Percentiles rank a stretch among this genome's conserved stretches.
Conservation (phyloP, 352 stramenopile species). For the Phytophthora cactorum region DNA sequence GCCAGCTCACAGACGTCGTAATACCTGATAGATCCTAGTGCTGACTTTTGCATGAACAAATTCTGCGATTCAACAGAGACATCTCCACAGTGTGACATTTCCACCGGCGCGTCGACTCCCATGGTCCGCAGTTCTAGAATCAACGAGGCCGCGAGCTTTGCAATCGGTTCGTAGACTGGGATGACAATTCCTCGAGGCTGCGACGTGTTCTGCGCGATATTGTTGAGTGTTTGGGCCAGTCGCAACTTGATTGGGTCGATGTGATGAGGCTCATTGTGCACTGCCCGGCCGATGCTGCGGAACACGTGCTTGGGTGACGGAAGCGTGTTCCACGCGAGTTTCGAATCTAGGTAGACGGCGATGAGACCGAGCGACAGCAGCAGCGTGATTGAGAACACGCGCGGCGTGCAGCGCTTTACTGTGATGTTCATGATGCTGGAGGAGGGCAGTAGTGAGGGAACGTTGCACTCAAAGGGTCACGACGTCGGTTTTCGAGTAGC, state of each 20-base stretch:
- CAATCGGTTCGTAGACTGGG: constrained; percentile 40
- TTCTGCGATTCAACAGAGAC: constrained; percentile 12
- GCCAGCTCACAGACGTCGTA: constrained; percentile 39
- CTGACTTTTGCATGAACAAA: constrained; percentile 14
- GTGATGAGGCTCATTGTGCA: constrained; percentile 5
- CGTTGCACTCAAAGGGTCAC: too few relatives aligned
- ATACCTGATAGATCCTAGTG: constrained; percentile 21
- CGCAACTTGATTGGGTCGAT: constrained; percentile 8
- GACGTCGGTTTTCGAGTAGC: too few relatives aligned
- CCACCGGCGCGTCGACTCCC: constrained; percentile 30
- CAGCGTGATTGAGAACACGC: constrained; percentile 6
- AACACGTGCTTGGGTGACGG: constrained; percentile 12
- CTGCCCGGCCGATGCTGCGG: constrained; percentile 1
- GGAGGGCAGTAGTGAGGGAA: too few relatives aligned
- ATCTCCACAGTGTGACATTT: constrained; percentile 51
- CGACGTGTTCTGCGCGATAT: constrained; percentile 21
- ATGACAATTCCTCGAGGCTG: constrained; percentile 35
- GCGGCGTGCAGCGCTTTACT: constrained; percentile 15
- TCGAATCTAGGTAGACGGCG: constrained; percentile 20
- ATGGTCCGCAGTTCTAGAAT: constrained; percentile 39
- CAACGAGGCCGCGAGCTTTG: constrained; percentile 30
- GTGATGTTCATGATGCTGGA: constrained; percentile 2
- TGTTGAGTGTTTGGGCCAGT: constrained; percentile 25
- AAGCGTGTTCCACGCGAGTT: constrained; percentile 18
- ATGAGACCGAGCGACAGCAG: constrained; percentile 18